phyloP scores from a whole-genome alignment of 1,284 basidiomycete species.

The Xerocomus nothofagi region DNA sequence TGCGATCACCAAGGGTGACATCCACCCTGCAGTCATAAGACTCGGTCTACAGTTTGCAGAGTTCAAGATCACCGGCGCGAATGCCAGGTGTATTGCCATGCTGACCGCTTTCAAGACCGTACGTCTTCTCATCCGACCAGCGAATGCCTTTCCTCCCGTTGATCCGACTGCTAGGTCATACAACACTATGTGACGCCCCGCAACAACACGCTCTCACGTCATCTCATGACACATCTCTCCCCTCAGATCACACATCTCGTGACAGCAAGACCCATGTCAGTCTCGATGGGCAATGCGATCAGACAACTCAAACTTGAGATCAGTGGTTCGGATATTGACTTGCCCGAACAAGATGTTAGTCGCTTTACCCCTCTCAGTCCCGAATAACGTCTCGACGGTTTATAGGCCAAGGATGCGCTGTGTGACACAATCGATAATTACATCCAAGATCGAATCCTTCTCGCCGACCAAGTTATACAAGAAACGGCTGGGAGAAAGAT shows the following conservation, averaged over 20 bases:
- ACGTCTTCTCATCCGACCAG: conserved; percentile 25
- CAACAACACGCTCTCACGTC: conserved; percentile 80
- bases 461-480: conserved; percentile 93
- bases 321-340: conserved; percentile 86
- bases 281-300: conserved; percentile 94
- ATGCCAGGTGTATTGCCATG: conserved; percentile 88
- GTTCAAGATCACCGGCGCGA: conserved; percentile 85
- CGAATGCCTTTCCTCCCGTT: conserved; percentile 1
- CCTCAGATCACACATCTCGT: conserved; percentile 92
- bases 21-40: conserved; percentile 78
- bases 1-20: conserved; percentile 68
- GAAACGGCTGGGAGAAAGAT: conserved; percentile 91
- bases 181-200: conserved; percentile 83
- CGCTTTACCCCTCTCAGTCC: background rate
- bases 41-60: conserved; percentile 82
- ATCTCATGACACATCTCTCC: conserved; percentile 85
- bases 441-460: conserved; percentile 90
- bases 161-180: conserved; percentile 62
- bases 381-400: conserved; percentile 2
- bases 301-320: conserved; percentile 96
- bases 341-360: conserved; percentile 89
- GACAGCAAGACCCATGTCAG: conserved; percentile 85
- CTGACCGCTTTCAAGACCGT: conserved; percentile 83
- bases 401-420: conserved; percentile 84
- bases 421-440: conserved; percentile 91